A percentile compares a stretch with the other conserved stretches of the same genome.
These are phyloP conservation scores for Graphiopsis chlorocephala DNA, from an alignment of 2,329 filamentous ascomycete species.

Conservation along the genomic window DNA sequence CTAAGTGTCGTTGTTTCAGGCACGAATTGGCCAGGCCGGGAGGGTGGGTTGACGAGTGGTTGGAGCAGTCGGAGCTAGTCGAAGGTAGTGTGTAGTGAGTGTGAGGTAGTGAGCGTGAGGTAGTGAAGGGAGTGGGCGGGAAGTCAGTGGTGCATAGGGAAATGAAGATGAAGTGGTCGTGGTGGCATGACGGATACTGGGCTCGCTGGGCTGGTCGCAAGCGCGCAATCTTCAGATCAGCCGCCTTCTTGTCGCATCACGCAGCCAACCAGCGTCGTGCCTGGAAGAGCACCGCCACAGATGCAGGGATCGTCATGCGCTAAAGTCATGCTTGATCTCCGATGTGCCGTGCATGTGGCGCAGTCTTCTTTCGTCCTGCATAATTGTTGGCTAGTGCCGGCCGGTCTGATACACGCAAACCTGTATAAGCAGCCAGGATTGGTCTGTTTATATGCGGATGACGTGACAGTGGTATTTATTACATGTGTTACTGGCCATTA, in stretches of 20 bases:
- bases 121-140: not conserved
- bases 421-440: too few species aligned
- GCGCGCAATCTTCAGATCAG: conserved; percentile 5
- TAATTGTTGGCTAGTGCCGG: not conserved
- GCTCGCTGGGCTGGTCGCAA: not conserved
- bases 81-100: not conserved
- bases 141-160: not conserved
- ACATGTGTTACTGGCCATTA: too few species aligned
- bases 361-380: not conserved
- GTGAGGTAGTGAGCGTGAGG: not conserved
- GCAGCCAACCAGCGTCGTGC: not conserved
- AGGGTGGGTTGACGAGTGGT: not conserved
- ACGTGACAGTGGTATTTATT: too few species aligned
- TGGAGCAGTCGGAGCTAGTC: not conserved
- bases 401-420: too few species aligned
- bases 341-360: not conserved
- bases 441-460: too few species aligned
- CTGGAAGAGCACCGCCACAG: not conserved
- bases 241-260: not conserved
- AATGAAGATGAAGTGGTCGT: not conserved
- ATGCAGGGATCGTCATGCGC: not conserved
- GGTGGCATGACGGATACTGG: not conserved
- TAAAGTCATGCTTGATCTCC: not conserved
- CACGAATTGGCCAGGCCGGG: not conserved
- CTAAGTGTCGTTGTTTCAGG: not conserved